Conservation (phyloP, 1,284 basidiomycete genomes). For the Heterobasidion irregulare region DNA sequence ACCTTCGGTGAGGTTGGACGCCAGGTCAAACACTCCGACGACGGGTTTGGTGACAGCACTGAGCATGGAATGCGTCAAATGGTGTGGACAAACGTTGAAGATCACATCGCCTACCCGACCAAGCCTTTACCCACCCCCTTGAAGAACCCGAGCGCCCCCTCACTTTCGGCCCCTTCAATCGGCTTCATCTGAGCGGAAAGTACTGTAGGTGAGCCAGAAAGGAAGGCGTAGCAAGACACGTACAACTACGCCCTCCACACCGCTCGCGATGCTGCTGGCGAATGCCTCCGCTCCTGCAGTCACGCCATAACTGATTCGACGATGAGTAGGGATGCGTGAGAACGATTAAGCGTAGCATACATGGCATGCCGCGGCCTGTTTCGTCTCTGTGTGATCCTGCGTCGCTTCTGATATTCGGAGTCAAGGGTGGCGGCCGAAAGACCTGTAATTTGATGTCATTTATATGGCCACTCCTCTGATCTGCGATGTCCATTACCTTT, state of each 20-base stretch:
- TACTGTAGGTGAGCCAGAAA: not conserved
- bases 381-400: conserved; percentile 82
- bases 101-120: conserved; percentile 61
- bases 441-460: conserved; percentile 34
- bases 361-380: conserved; percentile 97
- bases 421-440: conserved; percentile 96
- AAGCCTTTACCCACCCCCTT: conserved; percentile 97
- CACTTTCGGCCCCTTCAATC: conserved; percentile 92
- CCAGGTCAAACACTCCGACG: conserved; percentile 94
- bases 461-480: not conserved
- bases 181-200: conserved; percentile 67
- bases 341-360: conserved; percentile 29
- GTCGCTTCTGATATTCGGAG: conserved; percentile 87
- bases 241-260: conserved; percentile 93
- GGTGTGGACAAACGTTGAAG: conserved; percentile 5
- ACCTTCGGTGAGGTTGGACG: conserved; percentile 95
- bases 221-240: conserved; percentile 16
- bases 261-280: conserved; percentile 90
- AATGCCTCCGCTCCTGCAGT: conserved; percentile 92
- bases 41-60: conserved; percentile 94
- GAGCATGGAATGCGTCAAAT: not conserved
- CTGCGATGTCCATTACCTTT: conserved; percentile 54
- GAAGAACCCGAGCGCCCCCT: conserved; percentile 94
- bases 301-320: conserved; percentile 72
- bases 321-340: not conserved